Evolutionary conservation across 73 alveolate species (phyloP).

Genomic region (Tetrahymena thermophila): DNA sequence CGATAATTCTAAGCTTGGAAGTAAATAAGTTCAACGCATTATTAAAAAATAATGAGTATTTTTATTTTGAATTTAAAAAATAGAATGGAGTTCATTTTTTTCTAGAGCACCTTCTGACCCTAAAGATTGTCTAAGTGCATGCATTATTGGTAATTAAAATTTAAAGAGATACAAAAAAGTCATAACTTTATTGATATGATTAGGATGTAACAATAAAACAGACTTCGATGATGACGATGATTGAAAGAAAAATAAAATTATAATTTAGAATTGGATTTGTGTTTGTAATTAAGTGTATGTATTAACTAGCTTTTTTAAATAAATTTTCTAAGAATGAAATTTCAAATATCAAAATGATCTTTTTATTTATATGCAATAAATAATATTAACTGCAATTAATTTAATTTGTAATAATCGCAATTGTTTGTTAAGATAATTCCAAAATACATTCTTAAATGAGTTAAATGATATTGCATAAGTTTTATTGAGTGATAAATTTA

Average conservation of each 20-base stretch:
- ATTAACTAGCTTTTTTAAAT: no score
- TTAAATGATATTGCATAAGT: no score
- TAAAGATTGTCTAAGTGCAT: slow-evolving; percentile 60
- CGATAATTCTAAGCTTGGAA: slow-evolving; percentile 48
- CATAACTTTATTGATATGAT: neutral
- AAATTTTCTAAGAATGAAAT: neutral
- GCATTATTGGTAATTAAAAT: slow-evolving; percentile 3
- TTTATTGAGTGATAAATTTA: no score
- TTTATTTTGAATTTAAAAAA: no score
- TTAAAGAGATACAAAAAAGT: neutral
- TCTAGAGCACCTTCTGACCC: slow-evolving; percentile 74
- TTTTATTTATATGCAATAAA: no score
- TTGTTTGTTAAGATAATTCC: no score
- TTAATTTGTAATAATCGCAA: no score
- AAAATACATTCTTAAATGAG: no score
- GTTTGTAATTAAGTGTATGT: neutral
- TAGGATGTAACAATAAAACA: neutral
- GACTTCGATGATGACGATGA: neutral
- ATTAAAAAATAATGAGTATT: no score
- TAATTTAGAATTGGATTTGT: no score
- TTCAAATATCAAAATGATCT: no score
- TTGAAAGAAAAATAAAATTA: neutral
- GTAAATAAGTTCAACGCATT: neutral
- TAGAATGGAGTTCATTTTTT: slow-evolving; percentile 46
- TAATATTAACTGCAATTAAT: no score